These are phyloP conservation scores for Coniochaeta prunicola DNA, from an alignment of 2,329 filamentous ascomycete species.

Conservation along the genomic window DNA sequence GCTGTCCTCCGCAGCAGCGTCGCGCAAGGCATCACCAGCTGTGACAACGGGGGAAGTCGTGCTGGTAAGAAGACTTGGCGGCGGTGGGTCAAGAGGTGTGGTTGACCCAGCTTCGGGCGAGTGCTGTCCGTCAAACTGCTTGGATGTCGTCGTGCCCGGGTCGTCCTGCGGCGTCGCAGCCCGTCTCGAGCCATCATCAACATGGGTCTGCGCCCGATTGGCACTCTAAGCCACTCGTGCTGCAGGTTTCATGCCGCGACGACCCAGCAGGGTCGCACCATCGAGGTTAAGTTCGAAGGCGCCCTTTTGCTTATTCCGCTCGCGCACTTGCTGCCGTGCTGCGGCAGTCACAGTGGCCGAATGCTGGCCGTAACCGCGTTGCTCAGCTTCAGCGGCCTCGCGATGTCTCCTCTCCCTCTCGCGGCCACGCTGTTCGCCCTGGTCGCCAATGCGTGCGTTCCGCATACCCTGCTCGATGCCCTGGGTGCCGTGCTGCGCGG, in stretches of 20 bases:
- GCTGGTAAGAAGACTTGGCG: neutral
- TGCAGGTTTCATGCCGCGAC: constrained; percentile 50
- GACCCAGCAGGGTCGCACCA: constrained; percentile 80
- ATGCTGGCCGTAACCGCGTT: constrained; percentile 81
- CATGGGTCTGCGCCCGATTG: neutral
- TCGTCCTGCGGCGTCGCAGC: neutral
- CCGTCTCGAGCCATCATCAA: neutral
- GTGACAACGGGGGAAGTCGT: neutral
- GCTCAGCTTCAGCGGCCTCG: constrained; percentile 22
- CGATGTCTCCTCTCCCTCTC: constrained; percentile 33
- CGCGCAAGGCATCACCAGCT: neutral
- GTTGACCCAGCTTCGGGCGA: neutral
- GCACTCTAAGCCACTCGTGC: constrained; percentile 29
- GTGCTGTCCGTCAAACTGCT: neutral
- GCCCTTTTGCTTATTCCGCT: constrained; percentile 62
- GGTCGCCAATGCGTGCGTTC: constrained; percentile 66
- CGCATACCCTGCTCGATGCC: constrained; percentile 83
- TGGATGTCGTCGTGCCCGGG: neutral
- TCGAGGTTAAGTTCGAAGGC: constrained; percentile 89
- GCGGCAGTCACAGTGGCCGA: constrained; percentile 77
- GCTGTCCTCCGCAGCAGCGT: neutral
- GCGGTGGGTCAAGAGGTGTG: neutral
- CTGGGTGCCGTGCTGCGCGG: constrained; percentile 40
- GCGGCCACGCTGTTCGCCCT: constrained; percentile 43
- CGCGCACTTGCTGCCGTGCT: constrained; percentile 69